These are phyloP conservation scores for Angophora floribunda DNA, from an alignment of 345 rosid species.

Conservation along the genomic window DNA sequence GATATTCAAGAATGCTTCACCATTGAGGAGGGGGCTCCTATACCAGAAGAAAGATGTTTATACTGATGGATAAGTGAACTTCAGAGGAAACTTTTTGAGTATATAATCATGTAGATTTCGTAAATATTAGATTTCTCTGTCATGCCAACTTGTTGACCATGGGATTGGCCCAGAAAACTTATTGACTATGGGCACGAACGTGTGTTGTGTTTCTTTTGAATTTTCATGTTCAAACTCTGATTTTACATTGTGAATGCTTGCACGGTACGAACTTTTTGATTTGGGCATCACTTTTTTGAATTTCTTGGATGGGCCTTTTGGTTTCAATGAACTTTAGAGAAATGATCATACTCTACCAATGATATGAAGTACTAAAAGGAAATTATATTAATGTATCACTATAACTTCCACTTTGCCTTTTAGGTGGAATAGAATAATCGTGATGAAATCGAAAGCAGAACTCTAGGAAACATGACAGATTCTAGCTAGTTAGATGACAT, in stretches of 20 bases:
- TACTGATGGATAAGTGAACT: not conserved
- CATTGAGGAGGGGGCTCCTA: not conserved
- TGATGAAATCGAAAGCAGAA: not conserved
- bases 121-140: not conserved
- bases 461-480: not conserved
- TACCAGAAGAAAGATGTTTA: not conserved
- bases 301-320: not conserved
- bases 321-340: not conserved
- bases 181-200: not conserved
- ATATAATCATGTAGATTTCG: not conserved
- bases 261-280: not conserved
- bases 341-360: not conserved
- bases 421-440: not conserved
- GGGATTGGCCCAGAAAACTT: not conserved
- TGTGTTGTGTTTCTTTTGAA: not conserved
- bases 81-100: not conserved
- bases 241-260: not conserved
- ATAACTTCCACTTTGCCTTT: not conserved
- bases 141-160: not conserved
- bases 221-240: not conserved
- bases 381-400: not conserved
- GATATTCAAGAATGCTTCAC: not conserved
- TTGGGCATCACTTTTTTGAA: not conserved
- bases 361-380: not conserved
- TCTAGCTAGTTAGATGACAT: not conserved